These are phyloP conservation scores for Lasiosphaeriaceae sp. DNA, from an alignment of 495 filamentous ascomycete genomes.

Conservation along the genomic window DNA sequence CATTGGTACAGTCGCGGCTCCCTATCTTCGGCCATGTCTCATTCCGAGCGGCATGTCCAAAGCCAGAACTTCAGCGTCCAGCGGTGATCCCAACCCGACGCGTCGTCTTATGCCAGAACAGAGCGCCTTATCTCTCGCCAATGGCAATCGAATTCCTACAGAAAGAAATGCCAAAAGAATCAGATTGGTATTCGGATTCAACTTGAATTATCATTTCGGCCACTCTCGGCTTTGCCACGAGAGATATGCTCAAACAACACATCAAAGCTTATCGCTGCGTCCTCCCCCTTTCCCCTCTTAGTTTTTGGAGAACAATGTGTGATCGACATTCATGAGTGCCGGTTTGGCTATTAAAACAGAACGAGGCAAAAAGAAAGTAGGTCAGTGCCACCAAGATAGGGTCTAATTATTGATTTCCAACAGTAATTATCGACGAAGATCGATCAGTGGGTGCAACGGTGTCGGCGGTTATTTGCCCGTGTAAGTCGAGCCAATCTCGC, in stretches of 20 bases:
- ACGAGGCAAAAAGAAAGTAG: background rate
- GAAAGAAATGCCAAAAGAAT: background rate
- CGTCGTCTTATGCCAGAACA: background rate
- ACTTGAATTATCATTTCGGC: background rate
- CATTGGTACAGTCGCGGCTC: conserved; percentile 5
- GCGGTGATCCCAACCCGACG: background rate
- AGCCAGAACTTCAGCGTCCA: too few relatives aligned
- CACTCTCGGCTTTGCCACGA: background rate
- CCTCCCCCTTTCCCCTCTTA: background rate
- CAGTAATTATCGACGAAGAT: too few relatives aligned
- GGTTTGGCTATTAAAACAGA: background rate
- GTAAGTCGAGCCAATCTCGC: conserved; percentile 53
- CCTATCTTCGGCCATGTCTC: background rate
- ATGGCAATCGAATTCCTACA: background rate
- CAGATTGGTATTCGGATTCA: background rate
- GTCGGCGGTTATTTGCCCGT: background rate
- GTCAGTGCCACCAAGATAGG: background rate
- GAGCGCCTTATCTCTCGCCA: conserved; percentile 12
- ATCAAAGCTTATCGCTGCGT: background rate
- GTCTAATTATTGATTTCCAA: background rate
- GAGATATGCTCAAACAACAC: background rate
- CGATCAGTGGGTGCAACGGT: background rate
- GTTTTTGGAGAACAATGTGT: conserved; percentile 1
- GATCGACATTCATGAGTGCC: conserved; percentile 6
- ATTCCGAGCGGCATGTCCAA: conserved; percentile 9